phyloP scores from a whole-genome alignment of 768 basidiomycete genomes.

The Mycena pura region DNA sequence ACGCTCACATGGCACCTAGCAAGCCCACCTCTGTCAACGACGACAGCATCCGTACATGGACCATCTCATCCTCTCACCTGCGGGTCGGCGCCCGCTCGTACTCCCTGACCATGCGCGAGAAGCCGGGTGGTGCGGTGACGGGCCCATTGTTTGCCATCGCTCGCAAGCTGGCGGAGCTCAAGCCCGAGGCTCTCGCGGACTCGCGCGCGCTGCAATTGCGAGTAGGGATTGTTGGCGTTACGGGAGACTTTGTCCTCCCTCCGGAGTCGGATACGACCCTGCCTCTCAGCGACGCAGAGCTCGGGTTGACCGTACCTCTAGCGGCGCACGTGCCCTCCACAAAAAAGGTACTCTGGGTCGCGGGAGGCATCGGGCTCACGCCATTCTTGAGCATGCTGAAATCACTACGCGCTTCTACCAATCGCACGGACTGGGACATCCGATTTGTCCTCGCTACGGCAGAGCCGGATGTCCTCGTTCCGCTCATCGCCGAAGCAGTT shows the following conservation, averaged over 20 bases:
- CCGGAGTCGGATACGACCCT: neutral
- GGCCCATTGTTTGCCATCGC: slow-evolving; percentile 60
- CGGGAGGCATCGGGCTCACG: slow-evolving; percentile 70
- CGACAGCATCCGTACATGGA: slow-evolving; percentile 72
- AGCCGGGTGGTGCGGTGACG: slow-evolving; percentile 61
- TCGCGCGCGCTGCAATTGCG: slow-evolving; percentile 43
- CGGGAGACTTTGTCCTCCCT: slow-evolving; percentile 56
- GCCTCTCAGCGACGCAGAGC: slow-evolving; percentile 18
- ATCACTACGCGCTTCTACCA: slow-evolving; percentile 13
- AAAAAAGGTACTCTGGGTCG: slow-evolving; percentile 58
- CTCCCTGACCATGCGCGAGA: slow-evolving; percentile 61
- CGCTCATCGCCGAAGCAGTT: slow-evolving; percentile 45
- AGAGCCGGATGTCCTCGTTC: slow-evolving; percentile 58
- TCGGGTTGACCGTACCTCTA: slow-evolving; percentile 22
- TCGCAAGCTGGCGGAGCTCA: slow-evolving; percentile 44
- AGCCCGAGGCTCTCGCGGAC: slow-evolving; percentile 51
- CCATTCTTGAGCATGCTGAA: slow-evolving; percentile 65
- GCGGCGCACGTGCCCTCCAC: neutral
- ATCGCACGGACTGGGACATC: slow-evolving; percentile 43
- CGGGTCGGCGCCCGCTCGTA: slow-evolving; percentile 35
- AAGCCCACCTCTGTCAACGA: slow-evolving; percentile 58
- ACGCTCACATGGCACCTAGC: slow-evolving; percentile 58
- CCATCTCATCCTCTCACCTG: slow-evolving; percentile 50
- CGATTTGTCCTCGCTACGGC: slow-evolving; percentile 56
- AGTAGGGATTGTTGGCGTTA: slow-evolving; percentile 58